Evolutionary conservation across 768 basidiomycete genomes (phyloP).

Genomic region (Paxillus involutus): DNA sequence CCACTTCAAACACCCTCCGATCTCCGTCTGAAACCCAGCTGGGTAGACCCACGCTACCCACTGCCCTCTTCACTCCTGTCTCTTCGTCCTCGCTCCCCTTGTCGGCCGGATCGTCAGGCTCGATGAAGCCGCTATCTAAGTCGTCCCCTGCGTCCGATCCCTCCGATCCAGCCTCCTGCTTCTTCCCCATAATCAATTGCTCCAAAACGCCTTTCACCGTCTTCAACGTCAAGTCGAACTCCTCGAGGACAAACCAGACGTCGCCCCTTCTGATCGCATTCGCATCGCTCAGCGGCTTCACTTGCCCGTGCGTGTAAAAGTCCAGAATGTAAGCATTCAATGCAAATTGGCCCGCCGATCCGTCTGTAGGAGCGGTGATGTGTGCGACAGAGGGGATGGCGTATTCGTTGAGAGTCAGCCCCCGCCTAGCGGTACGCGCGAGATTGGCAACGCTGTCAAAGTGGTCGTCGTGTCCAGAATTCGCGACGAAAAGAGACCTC

Average conservation of each 20-base stretch:
- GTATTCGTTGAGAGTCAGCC: constrained; percentile 56
- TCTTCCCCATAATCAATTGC: constrained; percentile 39
- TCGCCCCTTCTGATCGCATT: constrained; percentile 64
- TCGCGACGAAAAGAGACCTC: constrained; percentile 66
- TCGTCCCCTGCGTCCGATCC: constrained; percentile 15
- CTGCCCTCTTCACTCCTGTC: constrained; percentile 14
- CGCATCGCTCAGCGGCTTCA: constrained; percentile 42
- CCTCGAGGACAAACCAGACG: constrained; percentile 63
- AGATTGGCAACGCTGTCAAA: constrained; percentile 56
- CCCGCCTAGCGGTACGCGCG: constrained; percentile 46
- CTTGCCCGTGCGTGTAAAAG: constrained; percentile 68
- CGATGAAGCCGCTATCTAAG: constrained; percentile 35
- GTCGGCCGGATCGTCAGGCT: constrained; percentile 29
- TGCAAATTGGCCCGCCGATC: constrained; percentile 26
- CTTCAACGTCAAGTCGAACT: constrained; percentile 52
- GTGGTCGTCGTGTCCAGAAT: constrained; percentile 61
- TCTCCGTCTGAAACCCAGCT: constrained; percentile 43
- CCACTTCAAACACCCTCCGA: constrained; percentile 56
- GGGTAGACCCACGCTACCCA: constrained; percentile 26
- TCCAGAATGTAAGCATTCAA: constrained; percentile 70
- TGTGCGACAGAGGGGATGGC: constrained; percentile 55
- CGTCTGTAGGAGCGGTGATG: constrained; percentile 24
- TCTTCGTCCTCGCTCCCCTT: constrained; percentile 17
- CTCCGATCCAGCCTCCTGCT: constrained; percentile 10
- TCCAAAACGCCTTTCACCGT: constrained; percentile 51